Evolutionary conservation across 306 rosid genomes (phyloP), one percentile per base, ranked within the genome.

Genomic region (Aeschynomene evenia): DNA sequence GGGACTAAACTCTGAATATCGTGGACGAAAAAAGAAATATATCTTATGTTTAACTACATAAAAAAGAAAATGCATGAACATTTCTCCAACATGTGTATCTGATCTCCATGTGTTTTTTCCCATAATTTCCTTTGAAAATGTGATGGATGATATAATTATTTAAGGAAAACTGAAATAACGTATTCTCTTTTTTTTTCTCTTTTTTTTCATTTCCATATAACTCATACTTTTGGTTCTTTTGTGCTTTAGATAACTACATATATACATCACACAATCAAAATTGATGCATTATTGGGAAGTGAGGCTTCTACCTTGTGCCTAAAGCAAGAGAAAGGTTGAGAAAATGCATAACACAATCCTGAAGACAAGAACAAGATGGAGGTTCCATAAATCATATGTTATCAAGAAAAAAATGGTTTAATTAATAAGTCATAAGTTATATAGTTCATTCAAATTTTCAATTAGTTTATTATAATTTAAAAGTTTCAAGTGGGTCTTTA

Each of bases 171-270:
- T 45, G 51, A 45, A 45, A 43, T n/a, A 43, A 43, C 14, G 4
- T 43, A 43, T 13, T 43, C 49, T 16, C 3, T 48, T 1, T 48
- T 16, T 49, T 16, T 18, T 8, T 20, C 2, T 3, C 18, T 16
- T 1, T 7, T 16, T 18, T 8, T 20, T 4, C 23, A 49, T 16
- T 2, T 7, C 5, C 13, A 49, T 29, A 15, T 58, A 36, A 49
- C 61, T 52, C 60, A 37, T 8, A 50, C n/a, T 53, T n/a, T 68
- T 53, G 64, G 29, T 48, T 66, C n/a, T 29, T 66, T 46, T 56
- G 40, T 51, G 34, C 33, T 31, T 48, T 29, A 34, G 60, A 66
- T 29, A 66, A 49, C 33, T 10, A 55, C 39, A 65, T 29, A 67
- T n/a, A 33, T 20, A 36, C 39, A 68, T 37, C 31, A 37, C 14